Conservation (phyloP, 2,329 filamentous ascomycete genomes). For the Amauroascus verrucosus region DNA sequence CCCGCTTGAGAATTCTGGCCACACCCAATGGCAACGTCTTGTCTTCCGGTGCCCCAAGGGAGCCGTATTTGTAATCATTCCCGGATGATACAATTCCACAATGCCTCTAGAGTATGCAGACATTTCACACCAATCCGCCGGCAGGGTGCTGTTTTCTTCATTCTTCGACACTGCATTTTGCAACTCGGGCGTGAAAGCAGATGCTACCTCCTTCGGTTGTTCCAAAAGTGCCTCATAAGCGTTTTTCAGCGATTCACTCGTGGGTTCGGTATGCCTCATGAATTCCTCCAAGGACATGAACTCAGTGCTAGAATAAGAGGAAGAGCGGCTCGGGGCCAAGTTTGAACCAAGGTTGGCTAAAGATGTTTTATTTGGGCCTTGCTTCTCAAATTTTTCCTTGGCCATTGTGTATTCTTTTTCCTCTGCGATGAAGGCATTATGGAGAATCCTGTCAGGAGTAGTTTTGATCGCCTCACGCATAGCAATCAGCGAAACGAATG, state of each 20-base stretch:
- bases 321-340: neutral
- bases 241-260: conserved; percentile 22
- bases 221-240: conserved; percentile 28
- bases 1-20: conserved; percentile 34
- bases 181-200: conserved; percentile 25
- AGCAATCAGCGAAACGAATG: conserved; percentile 40
- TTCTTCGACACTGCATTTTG: conserved; percentile 20
- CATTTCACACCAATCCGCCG: conserved; percentile 27
- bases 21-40: conserved; percentile 37
- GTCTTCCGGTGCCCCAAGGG: conserved; percentile 32
- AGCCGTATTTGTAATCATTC: conserved; percentile 34
- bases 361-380: conserved; percentile 17
- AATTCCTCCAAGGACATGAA: conserved; percentile 36
- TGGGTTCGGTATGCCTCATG: conserved; percentile 27
- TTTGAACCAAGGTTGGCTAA: neutral
- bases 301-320: conserved; percentile 9
- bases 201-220: conserved; percentile 25
- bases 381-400: conserved; percentile 26
- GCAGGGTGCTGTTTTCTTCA: conserved; percentile 13
- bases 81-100: conserved; percentile 32
- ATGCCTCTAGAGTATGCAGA: conserved; percentile 37
- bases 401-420: conserved; percentile 46
- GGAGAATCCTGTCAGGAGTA: conserved; percentile 27
- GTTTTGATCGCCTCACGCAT: conserved; percentile 37
- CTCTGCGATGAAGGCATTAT: conserved; percentile 31